These are phyloP conservation scores for Exsudoporus floridanus DNA, from an alignment of 1,284 basidiomycete species.

Conservation along the genomic window DNA sequence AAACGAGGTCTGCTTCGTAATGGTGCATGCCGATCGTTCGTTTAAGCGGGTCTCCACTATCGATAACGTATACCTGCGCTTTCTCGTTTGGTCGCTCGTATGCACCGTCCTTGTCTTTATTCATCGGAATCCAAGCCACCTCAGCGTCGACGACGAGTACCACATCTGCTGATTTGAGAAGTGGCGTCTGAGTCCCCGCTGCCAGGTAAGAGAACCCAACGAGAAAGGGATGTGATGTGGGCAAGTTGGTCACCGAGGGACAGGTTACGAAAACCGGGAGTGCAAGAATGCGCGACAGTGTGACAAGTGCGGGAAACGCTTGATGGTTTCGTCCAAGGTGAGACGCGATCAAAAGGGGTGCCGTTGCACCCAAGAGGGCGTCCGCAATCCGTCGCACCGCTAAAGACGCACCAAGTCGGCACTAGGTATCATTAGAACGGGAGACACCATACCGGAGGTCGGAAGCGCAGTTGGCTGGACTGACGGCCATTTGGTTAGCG, in stretches of 20 bases:
- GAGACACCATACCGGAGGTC: conserved; percentile 39
- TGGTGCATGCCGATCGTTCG: conserved; percentile 53
- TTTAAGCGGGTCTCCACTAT: conserved; percentile 63
- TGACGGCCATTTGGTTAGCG: conserved; percentile 48
- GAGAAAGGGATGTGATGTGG: conserved; percentile 56
- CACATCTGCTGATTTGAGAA: conserved; percentile 56
- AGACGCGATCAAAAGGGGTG: conserved; percentile 65
- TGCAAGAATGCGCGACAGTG: conserved; percentile 50
- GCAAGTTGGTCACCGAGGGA: conserved; percentile 52
- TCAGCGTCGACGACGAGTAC: conserved; percentile 64
- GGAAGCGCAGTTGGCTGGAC: conserved; percentile 52
- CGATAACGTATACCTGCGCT: conserved; percentile 58
- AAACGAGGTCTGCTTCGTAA: conserved; percentile 55
- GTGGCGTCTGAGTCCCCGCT: conserved; percentile 42
- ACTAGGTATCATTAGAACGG: background rate
- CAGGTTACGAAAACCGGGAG: conserved; percentile 57
- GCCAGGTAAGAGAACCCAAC: conserved; percentile 49
- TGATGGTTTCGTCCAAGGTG: conserved; percentile 56
- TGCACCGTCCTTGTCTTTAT: conserved; percentile 37
- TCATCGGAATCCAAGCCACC: conserved; percentile 63
- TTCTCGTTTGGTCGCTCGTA: conserved; percentile 38
- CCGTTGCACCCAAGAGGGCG: conserved; percentile 49
- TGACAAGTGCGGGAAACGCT: conserved; percentile 48
- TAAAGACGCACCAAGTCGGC: conserved; percentile 17
- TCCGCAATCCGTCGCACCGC: conserved; percentile 45